Conservation (phyloP, 1,139 yeast species). For the Citeromyces hawaiiensis region DNA sequence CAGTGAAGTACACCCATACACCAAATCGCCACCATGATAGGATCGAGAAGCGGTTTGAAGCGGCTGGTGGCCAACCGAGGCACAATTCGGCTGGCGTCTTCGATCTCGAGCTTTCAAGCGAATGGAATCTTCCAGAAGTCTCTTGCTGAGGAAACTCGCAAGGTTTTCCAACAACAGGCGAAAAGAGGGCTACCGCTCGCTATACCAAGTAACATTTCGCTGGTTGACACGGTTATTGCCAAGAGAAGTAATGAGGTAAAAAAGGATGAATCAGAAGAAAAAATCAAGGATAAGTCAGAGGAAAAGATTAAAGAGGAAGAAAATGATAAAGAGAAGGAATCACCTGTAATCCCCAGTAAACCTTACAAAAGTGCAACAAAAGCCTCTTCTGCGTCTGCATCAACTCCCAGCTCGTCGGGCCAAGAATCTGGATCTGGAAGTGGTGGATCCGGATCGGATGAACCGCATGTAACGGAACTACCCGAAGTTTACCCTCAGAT, state of each 20-base stretch:
- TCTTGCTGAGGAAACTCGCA: slow-evolving; percentile 3
- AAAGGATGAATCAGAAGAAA: slow-evolving; percentile 2
- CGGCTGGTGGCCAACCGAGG: background rate
- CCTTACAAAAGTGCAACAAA: slow-evolving; percentile 1
- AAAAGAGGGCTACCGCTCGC: slow-evolving; percentile 1
- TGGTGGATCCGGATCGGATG: slow-evolving; percentile 9
- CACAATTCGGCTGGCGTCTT: slow-evolving; percentile 12
- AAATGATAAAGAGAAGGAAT: slow-evolving; percentile 4
- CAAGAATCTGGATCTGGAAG: slow-evolving; percentile 8
- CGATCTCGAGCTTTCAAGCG: slow-evolving; percentile 10
- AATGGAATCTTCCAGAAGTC: slow-evolving; percentile 7
- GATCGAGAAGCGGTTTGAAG: background rate
- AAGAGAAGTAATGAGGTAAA: slow-evolving; percentile 2
- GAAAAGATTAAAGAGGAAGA: slow-evolving; percentile 5
- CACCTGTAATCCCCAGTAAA: slow-evolving; percentile 4
- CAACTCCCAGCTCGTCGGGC: slow-evolving; percentile 4
- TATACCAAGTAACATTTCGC: slow-evolving; percentile 2
- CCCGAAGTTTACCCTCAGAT: slow-evolving; percentile 46
- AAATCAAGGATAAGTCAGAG: slow-evolving; percentile 5
- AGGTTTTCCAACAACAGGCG: slow-evolving; percentile 1
- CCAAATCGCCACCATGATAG: background rate
- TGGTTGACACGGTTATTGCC: slow-evolving; percentile 2
- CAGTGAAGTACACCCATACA: too few relatives aligned
- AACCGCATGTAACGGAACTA: slow-evolving; percentile 13
- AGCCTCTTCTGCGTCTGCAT: slow-evolving; percentile 3